A percentile compares a stretch with the other conserved stretches of the same genome.
Conservation (phyloP, 495 filamentous ascomycete genomes). For the Penicillium egyptiacum region DNA sequence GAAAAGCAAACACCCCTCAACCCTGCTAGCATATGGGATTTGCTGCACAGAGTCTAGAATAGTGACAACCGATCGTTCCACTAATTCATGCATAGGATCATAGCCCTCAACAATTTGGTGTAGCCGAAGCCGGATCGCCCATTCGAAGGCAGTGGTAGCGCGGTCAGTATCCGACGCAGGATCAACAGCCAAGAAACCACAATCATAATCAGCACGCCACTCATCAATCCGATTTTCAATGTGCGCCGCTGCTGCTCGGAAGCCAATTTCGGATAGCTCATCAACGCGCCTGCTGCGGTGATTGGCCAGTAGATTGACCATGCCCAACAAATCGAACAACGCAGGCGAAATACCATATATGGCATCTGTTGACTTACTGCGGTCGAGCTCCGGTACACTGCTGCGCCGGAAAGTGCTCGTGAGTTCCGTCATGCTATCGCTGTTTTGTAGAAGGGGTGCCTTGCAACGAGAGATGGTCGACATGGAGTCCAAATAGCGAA, state of each 20-base stretch:
- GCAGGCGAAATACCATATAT: slow-evolving; percentile 28
- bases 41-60: slow-evolving; percentile 25
- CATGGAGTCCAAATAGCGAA: slow-evolving; percentile 36
- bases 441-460: slow-evolving; percentile 25
- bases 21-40: slow-evolving; percentile 28
- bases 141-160: slow-evolving; percentile 30
- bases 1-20: slow-evolving; percentile 32
- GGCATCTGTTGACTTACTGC: slow-evolving; percentile 17
- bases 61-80: slow-evolving; percentile 17
- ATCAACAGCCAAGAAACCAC: background rate
- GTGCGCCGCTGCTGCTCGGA: slow-evolving; percentile 29
- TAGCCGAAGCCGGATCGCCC: slow-evolving; percentile 31
- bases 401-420: slow-evolving; percentile 14
- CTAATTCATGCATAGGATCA: slow-evolving; percentile 20
- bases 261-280: slow-evolving; percentile 34
- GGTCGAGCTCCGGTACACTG: slow-evolving; percentile 13
- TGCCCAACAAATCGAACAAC: slow-evolving; percentile 28
- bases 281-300: slow-evolving; percentile 30
- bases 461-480: slow-evolving; percentile 36
- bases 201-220: slow-evolving; percentile 23
- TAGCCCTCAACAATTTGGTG: slow-evolving; percentile 35
- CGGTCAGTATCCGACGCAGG: slow-evolving; percentile 15
- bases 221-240: slow-evolving; percentile 22
- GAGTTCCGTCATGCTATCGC: slow-evolving; percentile 21
- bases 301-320: slow-evolving; percentile 33